These are phyloP conservation scores for Trametes coccinea DNA, from an alignment of 768 basidiomycete genomes.

Conservation along the genomic window DNA sequence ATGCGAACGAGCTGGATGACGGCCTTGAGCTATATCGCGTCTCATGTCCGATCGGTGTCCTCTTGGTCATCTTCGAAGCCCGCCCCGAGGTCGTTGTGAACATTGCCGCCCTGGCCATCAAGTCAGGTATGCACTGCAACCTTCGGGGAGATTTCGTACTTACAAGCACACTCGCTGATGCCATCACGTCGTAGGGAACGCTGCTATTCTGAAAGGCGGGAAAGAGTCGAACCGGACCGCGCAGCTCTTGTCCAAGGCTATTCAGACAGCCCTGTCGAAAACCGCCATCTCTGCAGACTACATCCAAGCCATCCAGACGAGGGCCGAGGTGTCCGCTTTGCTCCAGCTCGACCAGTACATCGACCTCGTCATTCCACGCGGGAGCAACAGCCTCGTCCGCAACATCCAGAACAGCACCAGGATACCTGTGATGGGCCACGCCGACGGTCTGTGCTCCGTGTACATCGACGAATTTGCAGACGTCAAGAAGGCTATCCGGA, in stretches of 20 bases:
- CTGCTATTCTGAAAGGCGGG: conserved; percentile 96
- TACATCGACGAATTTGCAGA: conserved; percentile 87
- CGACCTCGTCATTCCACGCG: conserved; percentile 95
- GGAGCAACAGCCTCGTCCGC: conserved; percentile 86
- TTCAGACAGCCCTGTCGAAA: conserved; percentile 71
- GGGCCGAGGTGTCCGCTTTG: conserved; percentile 86
- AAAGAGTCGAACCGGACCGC: conserved; percentile 91
- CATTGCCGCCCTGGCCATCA: conserved; percentile 93
- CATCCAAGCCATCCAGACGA: conserved; percentile 89
- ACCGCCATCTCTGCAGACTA: conserved; percentile 77
- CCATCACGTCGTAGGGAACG: conserved; percentile 65
- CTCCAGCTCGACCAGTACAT: conserved; percentile 89
- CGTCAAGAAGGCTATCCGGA: conserved; percentile 72
- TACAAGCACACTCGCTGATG: background rate
- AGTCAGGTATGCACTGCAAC: conserved; percentile 67
- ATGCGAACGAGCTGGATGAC: conserved; percentile 89
- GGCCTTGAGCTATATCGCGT: conserved; percentile 88
- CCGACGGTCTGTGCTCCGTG: conserved; percentile 91
- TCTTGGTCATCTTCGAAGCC: conserved; percentile 96
- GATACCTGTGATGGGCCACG: conserved; percentile 99
- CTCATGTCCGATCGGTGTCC: conserved; percentile 93
- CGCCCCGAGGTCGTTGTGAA: conserved; percentile 98
- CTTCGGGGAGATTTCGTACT: no score
- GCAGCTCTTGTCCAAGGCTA: conserved; percentile 72
- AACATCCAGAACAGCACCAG: conserved; percentile 87